Percentiles rank a stretch among this genome's conserved stretches.
Conservation (phyloP, 441 rosid species). For the Adansonia madagascariensis region DNA sequence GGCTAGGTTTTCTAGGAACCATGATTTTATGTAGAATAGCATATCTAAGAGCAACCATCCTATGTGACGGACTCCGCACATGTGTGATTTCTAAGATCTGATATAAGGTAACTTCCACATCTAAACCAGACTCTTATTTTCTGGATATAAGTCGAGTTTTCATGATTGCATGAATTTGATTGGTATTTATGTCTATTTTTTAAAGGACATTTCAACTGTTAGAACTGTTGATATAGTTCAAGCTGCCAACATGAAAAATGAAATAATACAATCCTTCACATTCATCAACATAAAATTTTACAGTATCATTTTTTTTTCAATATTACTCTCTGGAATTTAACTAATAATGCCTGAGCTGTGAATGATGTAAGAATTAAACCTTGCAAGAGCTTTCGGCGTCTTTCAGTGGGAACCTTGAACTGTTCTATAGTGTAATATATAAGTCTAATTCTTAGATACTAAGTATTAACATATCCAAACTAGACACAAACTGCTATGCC, state of each 20-base stretch:
- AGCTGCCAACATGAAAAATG: not conserved
- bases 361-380: not conserved
- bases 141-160: conserved; percentile 1
- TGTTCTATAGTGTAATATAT: not conserved
- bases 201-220: not conserved
- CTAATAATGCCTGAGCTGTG: not conserved
- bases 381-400: not conserved
- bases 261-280: not conserved
- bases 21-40: conserved; percentile 32
- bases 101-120: conserved; percentile 35
- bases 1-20: conserved; percentile 45
- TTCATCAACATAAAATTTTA: not conserved
- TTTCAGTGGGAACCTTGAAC: not conserved
- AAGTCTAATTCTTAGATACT: not conserved
- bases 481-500: not conserved
- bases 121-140: conserved; percentile 20
- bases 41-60: conserved; percentile 12
- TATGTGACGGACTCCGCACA: conserved; percentile 9
- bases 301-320: not conserved
- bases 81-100: conserved; percentile 16
- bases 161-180: not conserved
- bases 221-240: conserved; percentile 1
- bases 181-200: not conserved
- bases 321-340: not conserved
- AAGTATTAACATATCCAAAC: not conserved